Percentiles rank a stretch among this genome's conserved stretches.
These are phyloP conservation scores for Xylaria digitata DNA, from an alignment of 2,329 filamentous ascomycete genomes.

Conservation along the genomic window DNA sequence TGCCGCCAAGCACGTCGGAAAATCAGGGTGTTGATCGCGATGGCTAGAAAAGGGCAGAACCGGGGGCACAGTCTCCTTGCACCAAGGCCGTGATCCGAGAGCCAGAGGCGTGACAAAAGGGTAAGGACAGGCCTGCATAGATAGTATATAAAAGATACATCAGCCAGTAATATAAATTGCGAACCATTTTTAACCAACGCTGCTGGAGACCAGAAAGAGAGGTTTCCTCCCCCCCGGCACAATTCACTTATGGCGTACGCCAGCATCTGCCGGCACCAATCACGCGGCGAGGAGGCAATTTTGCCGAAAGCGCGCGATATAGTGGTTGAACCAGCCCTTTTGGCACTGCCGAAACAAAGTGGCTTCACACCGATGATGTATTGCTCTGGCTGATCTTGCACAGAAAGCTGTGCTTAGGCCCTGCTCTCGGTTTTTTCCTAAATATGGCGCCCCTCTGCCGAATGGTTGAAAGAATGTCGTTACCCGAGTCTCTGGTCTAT, in stretches of 20 bases:
- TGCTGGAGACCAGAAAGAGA: too few relatives aligned
- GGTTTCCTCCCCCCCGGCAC: constrained; percentile 16
- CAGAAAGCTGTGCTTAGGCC: not conserved
- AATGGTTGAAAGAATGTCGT: not conserved
- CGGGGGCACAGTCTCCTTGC: constrained; percentile 13
- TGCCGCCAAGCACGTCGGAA: constrained; percentile 14
- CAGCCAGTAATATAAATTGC: constrained; percentile 33
- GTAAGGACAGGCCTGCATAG: not conserved
- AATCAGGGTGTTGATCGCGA: constrained; percentile 14
- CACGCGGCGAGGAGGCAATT: constrained; percentile 27
- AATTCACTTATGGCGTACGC: constrained; percentile 1
- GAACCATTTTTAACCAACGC: too few relatives aligned
- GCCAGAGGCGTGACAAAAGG: not conserved
- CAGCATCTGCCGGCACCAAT: constrained; percentile 39
- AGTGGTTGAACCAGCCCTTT: constrained; percentile 31
- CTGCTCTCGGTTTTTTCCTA: constrained; percentile 15
- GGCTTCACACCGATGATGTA: constrained; percentile 25
- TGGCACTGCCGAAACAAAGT: constrained; percentile 31
- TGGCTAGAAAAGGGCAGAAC: constrained; percentile 8
- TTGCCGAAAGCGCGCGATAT: constrained; percentile 29
- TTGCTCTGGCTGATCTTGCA: too few relatives aligned
- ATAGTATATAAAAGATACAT: not conserved
- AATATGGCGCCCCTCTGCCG: constrained; percentile 32
- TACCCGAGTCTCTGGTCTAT: constrained; percentile 9
- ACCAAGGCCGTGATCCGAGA: constrained; percentile 6